These are phyloP conservation scores for Exophiala mesophila DNA, from an alignment of 2,329 filamentous ascomycete species.

Conservation along the genomic window DNA sequence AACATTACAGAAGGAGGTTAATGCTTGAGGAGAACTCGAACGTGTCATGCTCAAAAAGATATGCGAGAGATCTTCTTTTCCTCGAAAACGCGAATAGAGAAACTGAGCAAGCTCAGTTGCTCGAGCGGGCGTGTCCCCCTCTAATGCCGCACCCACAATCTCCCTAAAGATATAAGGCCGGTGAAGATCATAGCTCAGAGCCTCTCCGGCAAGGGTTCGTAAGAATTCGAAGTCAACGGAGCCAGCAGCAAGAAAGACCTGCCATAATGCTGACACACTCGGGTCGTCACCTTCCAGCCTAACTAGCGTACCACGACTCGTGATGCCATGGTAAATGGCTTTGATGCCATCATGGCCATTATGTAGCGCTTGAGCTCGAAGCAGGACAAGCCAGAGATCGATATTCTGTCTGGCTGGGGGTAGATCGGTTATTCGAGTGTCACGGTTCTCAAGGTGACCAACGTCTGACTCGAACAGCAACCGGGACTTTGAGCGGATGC, in stretches of 20 bases:
- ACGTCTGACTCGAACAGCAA: constrained; percentile 42
- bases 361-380: constrained; percentile 40
- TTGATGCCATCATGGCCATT: constrained; percentile 40
- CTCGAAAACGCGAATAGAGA: constrained; percentile 12
- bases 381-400: constrained; percentile 41
- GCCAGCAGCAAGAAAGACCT: constrained; percentile 20
- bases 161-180: constrained; percentile 40
- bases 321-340: constrained; percentile 35
- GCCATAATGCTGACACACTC: constrained; percentile 18
- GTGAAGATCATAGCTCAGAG: constrained; percentile 8
- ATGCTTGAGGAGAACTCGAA: constrained; percentile 25
- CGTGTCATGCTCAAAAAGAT: constrained; percentile 16
- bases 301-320: constrained; percentile 18
- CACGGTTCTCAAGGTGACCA: constrained; percentile 32
- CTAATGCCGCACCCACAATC: constrained; percentile 40
- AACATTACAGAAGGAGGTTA: constrained; percentile 38
- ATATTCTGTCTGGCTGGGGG: constrained; percentile 33
- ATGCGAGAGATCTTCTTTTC: constrained; percentile 15
- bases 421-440: constrained; percentile 37
- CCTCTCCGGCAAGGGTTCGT: constrained; percentile 13
- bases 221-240: constrained; percentile 17
- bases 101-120: constrained; percentile 21
- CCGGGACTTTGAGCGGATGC: constrained; percentile 30
- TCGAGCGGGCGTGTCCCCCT: constrained; percentile 21
- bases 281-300: constrained; percentile 21